These are phyloP conservation scores for Cystobasidium sp. DNA, from an alignment of 1,284 basidiomycete species.

Conservation along the genomic window DNA sequence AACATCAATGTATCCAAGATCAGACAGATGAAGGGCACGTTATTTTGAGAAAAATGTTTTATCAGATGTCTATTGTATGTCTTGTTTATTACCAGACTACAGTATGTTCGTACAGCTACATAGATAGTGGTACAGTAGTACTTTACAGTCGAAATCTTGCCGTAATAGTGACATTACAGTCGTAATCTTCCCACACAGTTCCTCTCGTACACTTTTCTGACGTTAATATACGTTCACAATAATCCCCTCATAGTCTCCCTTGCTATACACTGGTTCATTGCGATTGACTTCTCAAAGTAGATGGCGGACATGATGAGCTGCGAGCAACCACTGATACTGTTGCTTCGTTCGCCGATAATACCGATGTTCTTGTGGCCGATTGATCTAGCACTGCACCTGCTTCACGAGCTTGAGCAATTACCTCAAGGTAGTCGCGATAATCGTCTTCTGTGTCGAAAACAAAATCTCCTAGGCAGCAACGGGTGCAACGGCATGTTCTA, in stretches of 20 bases:
- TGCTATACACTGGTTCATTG: background rate
- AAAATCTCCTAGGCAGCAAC: slow-evolving; percentile 28
- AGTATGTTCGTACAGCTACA: background rate
- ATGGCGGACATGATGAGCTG: background rate
- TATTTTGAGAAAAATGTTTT: slow-evolving; percentile 48
- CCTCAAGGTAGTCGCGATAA: slow-evolving; percentile 26
- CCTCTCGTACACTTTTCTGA: background rate
- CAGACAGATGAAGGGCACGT: slow-evolving; percentile 55
- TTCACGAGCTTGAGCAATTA: slow-evolving; percentile 10
- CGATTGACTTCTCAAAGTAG: background rate
- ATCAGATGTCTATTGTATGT: background rate
- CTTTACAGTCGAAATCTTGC: background rate
- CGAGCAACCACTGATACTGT: background rate
- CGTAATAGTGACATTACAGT: background rate
- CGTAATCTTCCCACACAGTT: background rate
- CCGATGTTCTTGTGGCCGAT: background rate
- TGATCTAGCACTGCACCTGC: background rate
- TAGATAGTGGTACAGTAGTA: background rate
- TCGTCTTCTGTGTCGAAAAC: slow-evolving; percentile 30
- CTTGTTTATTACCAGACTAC: background rate
- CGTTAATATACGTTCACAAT: background rate
- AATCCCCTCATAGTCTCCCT: background rate
- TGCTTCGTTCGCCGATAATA: background rate
- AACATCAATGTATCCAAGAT: slow-evolving; percentile 55
- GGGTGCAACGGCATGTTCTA: slow-evolving; percentile 18